A percentile compares a stretch with the other conserved stretches of the same genome.
These are phyloP conservation scores for Solanum pimpinellifolium DNA, from an alignment of 257 asterid genomes.

Conservation along the genomic window DNA sequence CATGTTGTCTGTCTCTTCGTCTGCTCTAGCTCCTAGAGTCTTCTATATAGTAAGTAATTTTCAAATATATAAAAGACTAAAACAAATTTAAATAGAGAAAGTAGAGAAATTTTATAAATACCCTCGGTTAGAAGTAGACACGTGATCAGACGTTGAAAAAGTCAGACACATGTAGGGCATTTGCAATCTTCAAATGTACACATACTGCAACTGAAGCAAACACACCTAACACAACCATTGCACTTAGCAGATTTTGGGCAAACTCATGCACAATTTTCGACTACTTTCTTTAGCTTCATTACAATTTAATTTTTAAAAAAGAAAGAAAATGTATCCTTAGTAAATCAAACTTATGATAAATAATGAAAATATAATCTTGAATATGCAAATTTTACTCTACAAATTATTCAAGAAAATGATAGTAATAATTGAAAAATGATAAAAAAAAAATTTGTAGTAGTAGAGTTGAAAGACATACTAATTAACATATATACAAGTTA, in stretches of 20 bases:
- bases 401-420: neutral
- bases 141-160: neutral
- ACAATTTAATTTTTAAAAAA: neutral
- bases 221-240: slow-evolving; percentile 27
- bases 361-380: neutral
- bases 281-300: slow-evolving; percentile 21
- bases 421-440: neutral
- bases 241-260: slow-evolving; percentile 21
- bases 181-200: slow-evolving; percentile 30
- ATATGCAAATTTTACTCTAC: neutral
- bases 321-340: no score
- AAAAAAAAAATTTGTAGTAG: neutral
- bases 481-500: neutral
- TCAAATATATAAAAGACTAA: neutral
- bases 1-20: no score
- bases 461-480: neutral
- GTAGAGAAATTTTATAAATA: no score
- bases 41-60: neutral
- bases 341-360: neutral
- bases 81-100: neutral
- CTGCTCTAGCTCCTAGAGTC: neutral
- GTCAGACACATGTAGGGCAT: slow-evolving; percentile 18
- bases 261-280: slow-evolving; percentile 16
- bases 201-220: slow-evolving; percentile 25
- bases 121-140: neutral